Evolutionary conservation across 352 stramenopile species (phyloP), one percentile per base, ranked within the genome.

Genomic region (Pythium grandisporangium): DNA sequence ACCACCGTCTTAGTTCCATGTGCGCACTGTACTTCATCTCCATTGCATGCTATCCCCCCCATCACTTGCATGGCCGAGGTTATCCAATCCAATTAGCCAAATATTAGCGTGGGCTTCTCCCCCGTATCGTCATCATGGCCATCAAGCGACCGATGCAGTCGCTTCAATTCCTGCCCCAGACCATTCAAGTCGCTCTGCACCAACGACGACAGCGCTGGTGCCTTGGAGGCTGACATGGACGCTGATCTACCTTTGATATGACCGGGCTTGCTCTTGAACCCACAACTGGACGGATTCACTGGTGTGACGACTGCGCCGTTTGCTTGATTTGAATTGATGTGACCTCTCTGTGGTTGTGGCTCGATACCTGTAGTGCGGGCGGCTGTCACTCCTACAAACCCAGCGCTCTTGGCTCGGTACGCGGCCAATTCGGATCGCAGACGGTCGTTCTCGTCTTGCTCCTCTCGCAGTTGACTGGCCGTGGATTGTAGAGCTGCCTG

Each of bases 111-210:
- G n/a, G n/a, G n/a, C n/a, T n/a, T n/a, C n/a, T n/a, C n/a, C n/a
- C n/a, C n/a, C n/a, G n/a, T n/a, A n/a, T n/a, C n/a, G n/a, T n/a
- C n/a, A n/a, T n/a, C n/a, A 32, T 8, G 27, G 10, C 27, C 26
- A 21, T 61, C 53, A 12, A 61, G 53, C 0, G 53, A 55, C 22
- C 32, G 30, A 38, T 61, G 53, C 1, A 61, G 43, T 7, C 30
- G 53, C 6, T 47, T 45, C 4, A 61, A 26, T 20, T 61, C 53
- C 12, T 19, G 25, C 5, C 46, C 48, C 12, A 61, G 35, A 1
- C 37, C 48, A 6, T 61, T 26, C 3, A 61, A 29, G 26, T 61
- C 53, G 26, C 48, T 35, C 20, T 55, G 36, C 5, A 61, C 37
- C 16, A 50, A 36, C 5, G 30, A 49, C 3, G 53, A 61, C 22